Conservation (phyloP, 2,329 filamentous ascomycete species). For the Cladobotryum mycophilum region DNA sequence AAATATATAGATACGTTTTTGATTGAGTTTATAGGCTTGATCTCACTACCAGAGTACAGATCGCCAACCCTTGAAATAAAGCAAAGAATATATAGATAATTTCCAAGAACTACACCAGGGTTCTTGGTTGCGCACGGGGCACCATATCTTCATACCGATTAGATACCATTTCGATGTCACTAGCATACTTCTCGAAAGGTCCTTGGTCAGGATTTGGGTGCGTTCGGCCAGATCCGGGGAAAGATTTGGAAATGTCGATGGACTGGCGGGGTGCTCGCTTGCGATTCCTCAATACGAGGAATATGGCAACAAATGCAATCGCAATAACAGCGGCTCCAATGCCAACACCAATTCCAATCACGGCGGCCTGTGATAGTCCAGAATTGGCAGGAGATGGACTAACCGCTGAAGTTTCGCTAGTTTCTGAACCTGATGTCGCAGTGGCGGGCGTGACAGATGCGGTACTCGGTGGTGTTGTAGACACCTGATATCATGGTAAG, state of each 20-base stretch:
- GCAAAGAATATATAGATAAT: not conserved
- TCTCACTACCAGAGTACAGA: slow-evolving; percentile 12
- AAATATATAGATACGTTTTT: not conserved
- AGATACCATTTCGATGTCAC: slow-evolving; percentile 45
- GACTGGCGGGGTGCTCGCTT: slow-evolving; percentile 20
- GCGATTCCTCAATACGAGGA: slow-evolving; percentile 29
- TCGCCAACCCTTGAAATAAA: not conserved
- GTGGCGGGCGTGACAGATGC: slow-evolving; percentile 1
- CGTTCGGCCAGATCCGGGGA: slow-evolving; percentile 38
- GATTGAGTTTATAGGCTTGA: not conserved
- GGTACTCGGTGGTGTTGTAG: not conserved
- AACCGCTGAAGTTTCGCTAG: slow-evolving; percentile 2
- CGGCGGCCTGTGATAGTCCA: slow-evolving; percentile 37
- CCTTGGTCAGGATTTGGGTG: slow-evolving; percentile 30
- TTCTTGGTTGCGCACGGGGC: slow-evolving; percentile 43
- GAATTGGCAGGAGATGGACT: slow-evolving; percentile 7
- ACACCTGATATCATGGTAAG: not conserved
- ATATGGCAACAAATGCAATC: slow-evolving; percentile 32
- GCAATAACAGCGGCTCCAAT: slow-evolving; percentile 37
- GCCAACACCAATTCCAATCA: slow-evolving; percentile 45
- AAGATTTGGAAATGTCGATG: slow-evolving; percentile 46
- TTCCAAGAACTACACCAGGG: slow-evolving; percentile 28
- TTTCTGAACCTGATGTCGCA: not conserved
- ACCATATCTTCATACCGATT: slow-evolving; percentile 54
- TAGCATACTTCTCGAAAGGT: slow-evolving; percentile 29